These are phyloP conservation scores for Antitrichia curtipendula DNA, from an alignment of 225 moss, liverwort and hornwort species.

Conservation along the genomic window DNA sequence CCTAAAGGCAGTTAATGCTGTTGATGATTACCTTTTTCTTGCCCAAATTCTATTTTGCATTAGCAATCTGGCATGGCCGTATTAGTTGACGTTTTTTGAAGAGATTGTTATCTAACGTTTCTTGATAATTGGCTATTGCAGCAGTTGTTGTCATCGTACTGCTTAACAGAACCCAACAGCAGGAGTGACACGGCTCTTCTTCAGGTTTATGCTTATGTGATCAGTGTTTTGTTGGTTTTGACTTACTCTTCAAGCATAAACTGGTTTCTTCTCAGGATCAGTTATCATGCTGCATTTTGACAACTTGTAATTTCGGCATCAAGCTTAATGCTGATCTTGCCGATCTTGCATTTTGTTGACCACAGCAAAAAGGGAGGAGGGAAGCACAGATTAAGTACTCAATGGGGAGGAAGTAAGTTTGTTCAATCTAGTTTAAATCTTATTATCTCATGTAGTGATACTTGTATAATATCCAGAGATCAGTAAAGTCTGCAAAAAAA, in stretches of 20 bases:
- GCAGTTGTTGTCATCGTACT: background rate
- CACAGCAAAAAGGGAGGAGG: background rate
- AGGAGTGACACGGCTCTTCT: background rate
- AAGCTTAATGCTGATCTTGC: background rate
- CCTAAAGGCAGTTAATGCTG: too few relatives aligned
- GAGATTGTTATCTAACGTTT: background rate
- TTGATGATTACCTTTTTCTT: background rate
- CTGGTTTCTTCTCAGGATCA: background rate
- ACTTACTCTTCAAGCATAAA: background rate
- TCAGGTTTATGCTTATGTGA: background rate
- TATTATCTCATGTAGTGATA: background rate
- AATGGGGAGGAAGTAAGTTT: slow-evolving; percentile 51
- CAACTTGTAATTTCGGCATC: background rate
- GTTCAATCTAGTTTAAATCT: background rate
- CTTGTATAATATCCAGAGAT: background rate
- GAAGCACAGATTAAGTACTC: background rate
- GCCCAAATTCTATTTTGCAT: background rate
- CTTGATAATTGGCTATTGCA: background rate
- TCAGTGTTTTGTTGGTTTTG: background rate
- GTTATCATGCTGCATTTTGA: background rate
- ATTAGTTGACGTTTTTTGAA: background rate
- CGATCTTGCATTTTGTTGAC: background rate
- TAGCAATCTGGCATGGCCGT: background rate
- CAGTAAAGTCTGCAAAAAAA: background rate
- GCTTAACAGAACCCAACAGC: background rate